Conservation (phyloP, 2,329 filamentous ascomycete genomes). For the Macrophomina pseudophaseolina region DNA sequence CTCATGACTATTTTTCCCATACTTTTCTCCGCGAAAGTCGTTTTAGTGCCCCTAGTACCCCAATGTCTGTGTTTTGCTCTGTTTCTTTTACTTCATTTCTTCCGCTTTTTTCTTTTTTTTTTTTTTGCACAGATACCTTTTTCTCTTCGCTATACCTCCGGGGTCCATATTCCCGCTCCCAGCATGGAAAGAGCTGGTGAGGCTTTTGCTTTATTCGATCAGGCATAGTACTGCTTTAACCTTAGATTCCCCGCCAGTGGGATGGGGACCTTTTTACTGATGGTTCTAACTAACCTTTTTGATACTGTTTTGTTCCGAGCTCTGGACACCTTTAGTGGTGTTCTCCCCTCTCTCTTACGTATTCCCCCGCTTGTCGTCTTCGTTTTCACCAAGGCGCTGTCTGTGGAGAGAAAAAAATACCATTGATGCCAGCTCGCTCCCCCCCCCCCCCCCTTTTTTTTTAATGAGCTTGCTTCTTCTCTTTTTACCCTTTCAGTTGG, state of each 20-base stretch:
- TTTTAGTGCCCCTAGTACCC: constrained; percentile 25
- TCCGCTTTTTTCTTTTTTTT: neutral
- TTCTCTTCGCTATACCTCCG: constrained; percentile 7
- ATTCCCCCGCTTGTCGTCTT: neutral
- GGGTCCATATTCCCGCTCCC: constrained; percentile 6
- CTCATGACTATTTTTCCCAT: neutral
- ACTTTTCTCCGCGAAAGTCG: neutral
- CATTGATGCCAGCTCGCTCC: neutral
- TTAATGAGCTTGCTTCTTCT: neutral
- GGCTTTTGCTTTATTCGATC: neutral
- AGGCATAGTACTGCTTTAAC: neutral
- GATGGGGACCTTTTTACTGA: neutral
- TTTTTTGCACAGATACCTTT: constrained; percentile 20
- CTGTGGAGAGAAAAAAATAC: constrained; percentile 1
- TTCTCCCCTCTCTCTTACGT: neutral
- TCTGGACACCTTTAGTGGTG: neutral
- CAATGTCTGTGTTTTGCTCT: neutral
- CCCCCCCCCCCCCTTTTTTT: too few species aligned
- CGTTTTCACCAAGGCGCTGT: constrained; percentile 2
- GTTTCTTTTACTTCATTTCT: neutral
- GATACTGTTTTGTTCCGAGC: neutral
- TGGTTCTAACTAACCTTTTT: neutral
- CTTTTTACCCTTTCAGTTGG: neutral
- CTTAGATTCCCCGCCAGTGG: neutral
- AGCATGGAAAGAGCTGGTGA: constrained; percentile 9